Evolutionary conservation across 176 grass and related monocot genomes (phyloP).

Genomic region (Sorghum bicolor): Sorghum_bicolor_NCBIv3 NC_012873.2:64580001-64580500

Average conservation of each 20-base stretch:
- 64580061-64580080: not conserved
- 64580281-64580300: not conserved
- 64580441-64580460: not conserved
- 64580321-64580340: not conserved
- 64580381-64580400: not conserved
- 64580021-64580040: not conserved
- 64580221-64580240: not conserved
- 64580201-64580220: too few relatives aligned
- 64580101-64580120: not conserved
- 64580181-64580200: not conserved
- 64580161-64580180: not conserved
- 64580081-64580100: not conserved
- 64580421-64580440: constrained; percentile 30
- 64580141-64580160: not conserved
- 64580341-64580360: not conserved
- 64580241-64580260: not conserved
- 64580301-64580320: not conserved
- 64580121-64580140: not conserved
- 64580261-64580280: not conserved
- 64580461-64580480: constrained; percentile 18
- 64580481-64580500: constrained; percentile 17
- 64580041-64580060: not conserved
- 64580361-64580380: not conserved
- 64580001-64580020: not conserved
- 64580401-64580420: not conserved